A percentile compares a stretch with the other conserved stretches of the same genome.
Evolutionary conservation across 805 yeast species (phyloP).

Genomic region (Pichia heedii): DNA sequence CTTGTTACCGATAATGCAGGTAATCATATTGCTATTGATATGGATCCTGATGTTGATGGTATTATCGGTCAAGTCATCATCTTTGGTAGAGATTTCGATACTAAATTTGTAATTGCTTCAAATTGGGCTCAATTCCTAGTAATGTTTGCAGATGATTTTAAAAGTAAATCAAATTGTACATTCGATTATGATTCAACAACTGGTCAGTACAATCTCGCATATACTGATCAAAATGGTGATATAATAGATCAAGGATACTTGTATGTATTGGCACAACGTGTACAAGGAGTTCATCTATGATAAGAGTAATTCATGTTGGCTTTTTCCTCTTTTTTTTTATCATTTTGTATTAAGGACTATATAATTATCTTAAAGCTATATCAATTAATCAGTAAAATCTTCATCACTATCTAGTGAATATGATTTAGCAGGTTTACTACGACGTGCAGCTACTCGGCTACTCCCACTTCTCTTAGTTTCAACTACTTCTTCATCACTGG

Average conservation of each 20-base stretch:
- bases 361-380: not conserved
- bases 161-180: slow-evolving; percentile 3
- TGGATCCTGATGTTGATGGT: slow-evolving; percentile 68
- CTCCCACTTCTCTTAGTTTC: not conserved
- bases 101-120: slow-evolving; percentile 71
- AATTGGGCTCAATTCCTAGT: slow-evolving; percentile 83
- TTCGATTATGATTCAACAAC: slow-evolving; percentile 5
- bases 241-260: slow-evolving; percentile 6
- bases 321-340: slow-evolving; percentile 14
- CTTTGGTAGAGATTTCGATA: slow-evolving; percentile 87
- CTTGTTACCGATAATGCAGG: slow-evolving; percentile 78
- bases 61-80: slow-evolving; percentile 78
- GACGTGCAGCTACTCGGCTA: not conserved
- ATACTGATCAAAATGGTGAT: slow-evolving; percentile 4
- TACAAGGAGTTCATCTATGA: slow-evolving; percentile 1
- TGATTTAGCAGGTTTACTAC: slow-evolving; percentile 5
- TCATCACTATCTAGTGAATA: slow-evolving; percentile 15
- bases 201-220: slow-evolving; percentile 5
- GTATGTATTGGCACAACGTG: slow-evolving; percentile 4
- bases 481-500: slow-evolving; percentile 7
- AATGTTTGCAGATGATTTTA: slow-evolving; percentile 62
- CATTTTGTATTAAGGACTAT: too few species aligned
- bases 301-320: not conserved
- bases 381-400: slow-evolving; percentile 4
- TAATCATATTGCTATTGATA: slow-evolving; percentile 80